Evolutionary conservation across 352 stramenopile species (phyloP), one percentile per base, ranked within the genome.

Genomic region (Elongisporangium senticosum): DNA sequence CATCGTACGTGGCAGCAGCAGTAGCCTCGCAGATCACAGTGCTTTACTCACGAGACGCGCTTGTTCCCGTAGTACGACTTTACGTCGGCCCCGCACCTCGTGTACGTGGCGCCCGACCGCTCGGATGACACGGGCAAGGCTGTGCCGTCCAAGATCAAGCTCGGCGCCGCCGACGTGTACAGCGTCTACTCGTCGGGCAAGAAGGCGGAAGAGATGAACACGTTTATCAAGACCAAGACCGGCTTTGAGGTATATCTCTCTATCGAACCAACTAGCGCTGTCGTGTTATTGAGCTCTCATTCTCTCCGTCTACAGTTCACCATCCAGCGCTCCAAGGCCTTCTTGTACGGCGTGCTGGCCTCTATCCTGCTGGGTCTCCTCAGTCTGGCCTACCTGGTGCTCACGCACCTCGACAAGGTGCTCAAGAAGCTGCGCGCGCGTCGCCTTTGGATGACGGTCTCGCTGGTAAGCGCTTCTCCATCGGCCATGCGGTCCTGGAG

Each of bases 371-470:
- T 61, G 0, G 53, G 68, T 2, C 54, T 85, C 7, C 62, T 65
- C 3, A 11, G 90, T 20, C 64, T 64, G 17, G 83, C 68, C 33
- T 86, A 90, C 59, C 67, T 92, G 49, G 64, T 91, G 28, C 65
- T 89, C 26, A 59, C 64, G 51, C 77, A 95, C 69, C 55, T 93
- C 15, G 80, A 93, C 69, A 68, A 75, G 56, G 72, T 95, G 21
- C 53, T 95, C 53, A 58, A 67, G 43, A 89, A 89, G 53, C 64
- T 93, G 23, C 83, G 83, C 52, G 78, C 80, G 66, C 91, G 91
- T 60, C 80, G 85, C 56, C 74, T 95, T 20, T 95, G 86, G 86
- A 92, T 95, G 79, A 89, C 79, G 1, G 84, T 95, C 37, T 95
- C 85, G 47, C 66, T 95, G 61, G 74, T 86, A 62, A 15, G 33